A percentile compares a stretch with the other conserved stretches of the same genome.
Conservation (phyloP, 768 basidiomycete genomes). For the Tricholoma hemisulphureum region DNA sequence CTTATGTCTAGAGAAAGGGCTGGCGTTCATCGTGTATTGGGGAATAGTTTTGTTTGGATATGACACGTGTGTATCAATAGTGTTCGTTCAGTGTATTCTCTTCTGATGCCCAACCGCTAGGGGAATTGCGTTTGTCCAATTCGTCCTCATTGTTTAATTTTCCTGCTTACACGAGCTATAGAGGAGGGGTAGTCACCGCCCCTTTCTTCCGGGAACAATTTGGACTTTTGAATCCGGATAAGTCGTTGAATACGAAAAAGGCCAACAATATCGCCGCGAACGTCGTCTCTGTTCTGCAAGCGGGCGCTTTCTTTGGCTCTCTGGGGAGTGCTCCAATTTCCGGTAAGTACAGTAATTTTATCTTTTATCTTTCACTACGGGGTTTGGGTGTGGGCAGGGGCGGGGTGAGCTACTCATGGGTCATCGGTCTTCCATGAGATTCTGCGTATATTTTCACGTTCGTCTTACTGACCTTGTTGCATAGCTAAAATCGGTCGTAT, state of each 20-base stretch:
- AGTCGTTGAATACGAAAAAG: background rate
- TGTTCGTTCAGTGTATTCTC: background rate
- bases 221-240: background rate
- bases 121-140: conserved; percentile 18
- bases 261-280: background rate
- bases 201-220: conserved; percentile 3
- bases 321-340: conserved; percentile 3
- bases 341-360: background rate
- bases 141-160: background rate
- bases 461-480: background rate
- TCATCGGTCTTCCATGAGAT: background rate
- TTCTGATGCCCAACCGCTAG: conserved; percentile 6
- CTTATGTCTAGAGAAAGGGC: conserved; percentile 10
- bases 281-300: conserved; percentile 5
- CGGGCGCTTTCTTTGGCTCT: conserved; percentile 3
- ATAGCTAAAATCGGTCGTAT: conserved; percentile 68
- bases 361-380: too few species aligned
- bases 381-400: background rate
- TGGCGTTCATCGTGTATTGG: conserved; percentile 26
- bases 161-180: background rate
- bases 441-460: background rate
- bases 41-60: conserved; percentile 25
- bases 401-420: too few species aligned
- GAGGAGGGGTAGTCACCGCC: conserved; percentile 18
- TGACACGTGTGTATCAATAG: conserved; percentile 18